Conservation (phyloP, 1,284 basidiomycete genomes). For the Ustilago crameri region DNA sequence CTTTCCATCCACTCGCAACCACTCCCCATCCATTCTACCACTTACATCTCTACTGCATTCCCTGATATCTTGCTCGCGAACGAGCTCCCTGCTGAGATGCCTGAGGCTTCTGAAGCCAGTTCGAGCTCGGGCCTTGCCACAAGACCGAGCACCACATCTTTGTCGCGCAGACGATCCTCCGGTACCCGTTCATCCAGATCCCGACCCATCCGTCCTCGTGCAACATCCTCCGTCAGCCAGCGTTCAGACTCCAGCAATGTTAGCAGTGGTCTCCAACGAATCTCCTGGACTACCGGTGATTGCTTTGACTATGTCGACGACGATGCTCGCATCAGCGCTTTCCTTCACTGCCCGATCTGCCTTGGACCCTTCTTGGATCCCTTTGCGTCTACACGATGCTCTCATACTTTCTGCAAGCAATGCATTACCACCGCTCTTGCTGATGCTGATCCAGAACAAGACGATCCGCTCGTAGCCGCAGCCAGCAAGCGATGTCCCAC, state of each 20-base stretch:
- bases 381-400: slow-evolving; percentile 34
- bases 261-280: slow-evolving; percentile 28
- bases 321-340: slow-evolving; percentile 39
- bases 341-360: slow-evolving; percentile 46
- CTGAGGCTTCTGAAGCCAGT: slow-evolving; percentile 24
- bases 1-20: neutral
- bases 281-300: slow-evolving; percentile 41
- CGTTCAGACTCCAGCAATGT: slow-evolving; percentile 43
- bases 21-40: slow-evolving; percentile 1
- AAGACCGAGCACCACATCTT: slow-evolving; percentile 9
- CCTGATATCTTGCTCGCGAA: neutral
- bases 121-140: slow-evolving; percentile 16
- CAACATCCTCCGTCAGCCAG: slow-evolving; percentile 37
- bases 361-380: slow-evolving; percentile 54
- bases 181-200: slow-evolving; percentile 13
- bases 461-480: neutral
- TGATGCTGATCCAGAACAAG: neutral
- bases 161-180: slow-evolving; percentile 31
- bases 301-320: slow-evolving; percentile 42
- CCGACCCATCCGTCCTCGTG: slow-evolving; percentile 19
- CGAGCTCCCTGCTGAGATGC: slow-evolving; percentile 3
- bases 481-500: slow-evolving; percentile 35
- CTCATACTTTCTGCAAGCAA: slow-evolving; percentile 54
- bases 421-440: slow-evolving; percentile 50
- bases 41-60: neutral